Base-by-base conservation (phyloP, 139 green algal genomes). In the Yamagishiella unicocca region DNA sequence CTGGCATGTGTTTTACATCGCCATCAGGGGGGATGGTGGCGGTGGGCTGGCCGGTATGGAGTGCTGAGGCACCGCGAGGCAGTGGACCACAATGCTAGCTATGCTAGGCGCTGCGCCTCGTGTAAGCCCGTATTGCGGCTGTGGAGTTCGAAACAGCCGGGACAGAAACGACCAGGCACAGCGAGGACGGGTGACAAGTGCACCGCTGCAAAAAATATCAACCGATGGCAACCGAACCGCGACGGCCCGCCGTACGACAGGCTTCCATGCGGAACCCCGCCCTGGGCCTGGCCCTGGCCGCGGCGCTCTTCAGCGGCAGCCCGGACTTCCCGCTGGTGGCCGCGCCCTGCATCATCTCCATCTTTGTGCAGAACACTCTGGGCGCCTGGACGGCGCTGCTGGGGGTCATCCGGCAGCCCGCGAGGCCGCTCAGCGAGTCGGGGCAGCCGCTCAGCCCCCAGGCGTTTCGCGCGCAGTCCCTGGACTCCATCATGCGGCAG, bases 331-430 rank as follows among this genome's bases (percentile, higher is more conserved):
- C 53, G 9, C 77, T 84, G 77, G 55, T 84, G 55, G 77, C 54
- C 27, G 77, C 77, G 9, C 77, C 77, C 8, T 58, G 37, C 25
- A 22, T 73, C 10, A 33, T 58, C 10, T 73, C 55, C 9, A 38
- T 84, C 14, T 73, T 84, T 4, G 24, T 71, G 17, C 76, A 84
- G n/a, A 73, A 84, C 8, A 50, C 61, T 54, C 77, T 84, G 55
- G 77, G 77, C 17, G 77, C 77, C 10, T 84, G 77, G 77, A 42
- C n/a, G 35, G 75, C 53, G 27, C 53, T 70, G 77, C 21, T 71
- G 76, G 76, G 55, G 37, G 7, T 31, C 2, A 2, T 2, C 8
- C 24, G 55, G 37, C 7, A 25, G 29, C 38, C 37, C 9, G 19
- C 6, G 14, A 7, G 3, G 12, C 45, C 42, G 29, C 0, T 38